Evolutionary conservation across 2,329 filamentous ascomycete genomes (phyloP).

Genomic region (Pseudopyrenochaeta lycopersici): DNA sequence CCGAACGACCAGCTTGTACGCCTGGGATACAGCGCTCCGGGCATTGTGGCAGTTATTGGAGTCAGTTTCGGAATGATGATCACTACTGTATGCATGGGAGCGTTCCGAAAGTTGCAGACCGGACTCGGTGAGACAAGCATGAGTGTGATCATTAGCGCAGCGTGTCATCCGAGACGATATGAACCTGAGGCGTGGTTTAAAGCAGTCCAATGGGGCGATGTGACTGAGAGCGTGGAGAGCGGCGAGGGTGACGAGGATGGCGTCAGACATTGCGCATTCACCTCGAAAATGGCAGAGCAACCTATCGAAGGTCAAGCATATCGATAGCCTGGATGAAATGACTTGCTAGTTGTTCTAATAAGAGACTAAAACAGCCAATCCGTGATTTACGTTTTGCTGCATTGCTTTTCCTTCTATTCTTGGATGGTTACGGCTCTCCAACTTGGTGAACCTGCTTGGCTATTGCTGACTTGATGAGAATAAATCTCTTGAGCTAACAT

Average conservation of each 20-base stretch:
- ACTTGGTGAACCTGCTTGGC: too few relatives aligned
- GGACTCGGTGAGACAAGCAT: slow-evolving; percentile 77
- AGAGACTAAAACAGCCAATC: too few relatives aligned
- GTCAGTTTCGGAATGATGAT: slow-evolving; percentile 20
- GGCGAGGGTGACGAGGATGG: background rate
- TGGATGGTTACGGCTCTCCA: too few relatives aligned
- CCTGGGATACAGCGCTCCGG: slow-evolving; percentile 27
- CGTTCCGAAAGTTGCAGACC: slow-evolving; percentile 77
- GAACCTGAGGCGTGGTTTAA: slow-evolving; percentile 21
- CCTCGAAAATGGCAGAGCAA: background rate
- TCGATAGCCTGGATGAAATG: background rate
- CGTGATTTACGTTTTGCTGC: too few relatives aligned
- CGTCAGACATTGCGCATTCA: background rate
- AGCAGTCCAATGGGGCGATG: slow-evolving; percentile 23
- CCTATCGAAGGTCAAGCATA: background rate
- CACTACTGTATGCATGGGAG: slow-evolving; percentile 47
- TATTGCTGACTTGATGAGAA: too few relatives aligned
- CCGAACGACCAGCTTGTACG: slow-evolving; percentile 14
- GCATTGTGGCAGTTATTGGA: slow-evolving; percentile 22
- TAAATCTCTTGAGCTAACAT: too few relatives aligned
- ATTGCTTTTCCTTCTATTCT: too few relatives aligned
- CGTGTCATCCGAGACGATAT: slow-evolving; percentile 24
- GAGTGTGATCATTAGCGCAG: slow-evolving; percentile 50
- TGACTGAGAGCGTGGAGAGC: background rate
- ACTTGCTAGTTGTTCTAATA: too few relatives aligned